Conservation (phyloP, 2,329 filamentous ascomycete genomes). For the Penicillium psychrosexuale region DNA sequence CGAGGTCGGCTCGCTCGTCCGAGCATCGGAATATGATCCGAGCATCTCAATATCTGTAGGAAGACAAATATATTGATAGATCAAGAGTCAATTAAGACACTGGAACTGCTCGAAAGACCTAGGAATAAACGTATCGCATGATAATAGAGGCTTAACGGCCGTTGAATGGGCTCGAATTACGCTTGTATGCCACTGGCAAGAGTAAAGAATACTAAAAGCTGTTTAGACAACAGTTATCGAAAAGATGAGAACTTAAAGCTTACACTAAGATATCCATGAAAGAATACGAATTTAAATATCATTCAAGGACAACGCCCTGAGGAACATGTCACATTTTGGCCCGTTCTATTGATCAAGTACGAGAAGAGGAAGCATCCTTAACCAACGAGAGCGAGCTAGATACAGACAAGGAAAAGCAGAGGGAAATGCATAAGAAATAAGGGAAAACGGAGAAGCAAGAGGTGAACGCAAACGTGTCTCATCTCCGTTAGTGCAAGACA, state of each 20-base stretch:
- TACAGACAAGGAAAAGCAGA: conserved; percentile 33
- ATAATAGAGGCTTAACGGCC: background rate
- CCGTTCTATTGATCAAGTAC: conserved; percentile 38
- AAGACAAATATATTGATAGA: background rate
- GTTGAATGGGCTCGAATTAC: background rate
- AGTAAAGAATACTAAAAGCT: background rate
- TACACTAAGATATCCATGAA: background rate
- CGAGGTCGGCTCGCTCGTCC: background rate
- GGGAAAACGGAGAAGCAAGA: conserved; percentile 36
- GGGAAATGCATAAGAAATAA: conserved; percentile 29
- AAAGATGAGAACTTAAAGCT: too few species aligned
- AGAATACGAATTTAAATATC: background rate
- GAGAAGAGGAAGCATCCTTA: conserved; percentile 33
- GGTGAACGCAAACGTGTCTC: conserved; percentile 36
- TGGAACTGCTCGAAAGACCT: background rate
- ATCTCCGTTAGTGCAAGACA: conserved; percentile 38
- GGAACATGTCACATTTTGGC: conserved; percentile 39
- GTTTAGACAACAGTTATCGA: too few species aligned
- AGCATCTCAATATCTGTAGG: background rate
- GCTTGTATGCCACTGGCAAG: background rate
- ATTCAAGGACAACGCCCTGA: conserved; percentile 21
- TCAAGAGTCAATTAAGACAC: background rate
- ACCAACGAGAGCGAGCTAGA: conserved; percentile 38
- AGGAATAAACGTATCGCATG: too few species aligned
- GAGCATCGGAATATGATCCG: conserved; percentile 3